Evolutionary conservation across 495 filamentous ascomycete species (phyloP).

Genomic region (Thermothielavioides terrestris): DNA sequence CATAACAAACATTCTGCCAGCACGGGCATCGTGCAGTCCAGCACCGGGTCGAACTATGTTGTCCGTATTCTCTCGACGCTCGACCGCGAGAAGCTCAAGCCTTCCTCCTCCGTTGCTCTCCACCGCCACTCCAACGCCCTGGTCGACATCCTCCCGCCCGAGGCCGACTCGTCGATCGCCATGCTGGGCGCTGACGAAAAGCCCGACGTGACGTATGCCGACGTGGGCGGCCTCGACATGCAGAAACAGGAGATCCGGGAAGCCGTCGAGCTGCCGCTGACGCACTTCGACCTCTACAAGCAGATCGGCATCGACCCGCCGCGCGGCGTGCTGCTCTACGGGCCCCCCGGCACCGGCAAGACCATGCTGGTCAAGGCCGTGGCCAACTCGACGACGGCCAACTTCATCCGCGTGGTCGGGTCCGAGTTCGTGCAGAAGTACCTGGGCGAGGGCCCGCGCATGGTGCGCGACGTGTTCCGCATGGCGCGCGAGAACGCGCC

Average conservation of each 20-base stretch:
- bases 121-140: conserved; percentile 98
- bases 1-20: conserved; percentile 37
- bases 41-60: conserved; percentile 97
- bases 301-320: conserved; percentile 98
- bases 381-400: conserved; percentile 94
- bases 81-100: conserved; percentile 94
- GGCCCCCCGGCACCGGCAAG: conserved; percentile 94
- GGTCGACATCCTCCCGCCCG: conserved; percentile 94
- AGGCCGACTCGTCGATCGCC: conserved; percentile 96
- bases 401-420: conserved; percentile 95
- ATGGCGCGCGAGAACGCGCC: conserved; percentile 98
- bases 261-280: conserved; percentile 90
- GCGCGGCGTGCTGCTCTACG: conserved; percentile 90
- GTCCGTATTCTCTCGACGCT: conserved; percentile 97
- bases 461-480: conserved; percentile 98
- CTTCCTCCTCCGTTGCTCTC: conserved; percentile 91
- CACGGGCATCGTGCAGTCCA: conserved; percentile 96
- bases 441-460: conserved; percentile 90
- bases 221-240: conserved; percentile 97
- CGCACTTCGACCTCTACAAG: conserved; percentile 96
- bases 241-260: conserved; percentile 99
- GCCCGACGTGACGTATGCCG: conserved; percentile 95
- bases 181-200: conserved; percentile 97
- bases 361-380: conserved; percentile 99
- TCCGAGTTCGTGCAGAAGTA: conserved; percentile 99